A percentile compares a stretch with the other conserved stretches of the same genome.
These are phyloP conservation scores for Hymenoscyphus occultus DNA, from an alignment of 2,329 filamentous ascomycete species.

Conservation along the genomic window DNA sequence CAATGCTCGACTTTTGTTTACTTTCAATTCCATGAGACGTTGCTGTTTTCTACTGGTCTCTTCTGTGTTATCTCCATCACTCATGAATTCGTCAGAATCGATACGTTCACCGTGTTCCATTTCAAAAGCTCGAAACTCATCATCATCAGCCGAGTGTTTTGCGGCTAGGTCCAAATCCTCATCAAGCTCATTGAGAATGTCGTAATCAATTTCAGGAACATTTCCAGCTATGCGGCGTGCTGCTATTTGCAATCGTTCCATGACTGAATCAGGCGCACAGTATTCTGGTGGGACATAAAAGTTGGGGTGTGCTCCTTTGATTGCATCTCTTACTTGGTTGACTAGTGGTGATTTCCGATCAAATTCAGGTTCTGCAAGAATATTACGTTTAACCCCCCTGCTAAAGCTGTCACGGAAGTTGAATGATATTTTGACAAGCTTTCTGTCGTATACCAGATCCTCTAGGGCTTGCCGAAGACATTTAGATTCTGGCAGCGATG, in stretches of 20 bases:
- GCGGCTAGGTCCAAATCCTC: background rate
- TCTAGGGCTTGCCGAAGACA: slow-evolving; percentile 27
- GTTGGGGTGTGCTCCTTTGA: slow-evolving; percentile 26
- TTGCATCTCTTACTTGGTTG: slow-evolving; percentile 23
- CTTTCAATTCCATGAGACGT: background rate
- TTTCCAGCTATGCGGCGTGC: background rate
- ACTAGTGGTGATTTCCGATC: slow-evolving; percentile 16
- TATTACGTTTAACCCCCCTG: slow-evolving; percentile 16
- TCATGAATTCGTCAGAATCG: slow-evolving; percentile 1
- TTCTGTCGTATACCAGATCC: slow-evolving; percentile 24
- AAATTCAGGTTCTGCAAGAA: slow-evolving; percentile 22
- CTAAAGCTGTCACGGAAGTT: slow-evolving; percentile 19
- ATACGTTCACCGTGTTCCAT: background rate
- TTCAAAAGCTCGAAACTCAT: background rate
- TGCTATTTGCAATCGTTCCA: slow-evolving; percentile 22
- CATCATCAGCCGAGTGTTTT: background rate
- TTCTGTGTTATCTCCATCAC: background rate
- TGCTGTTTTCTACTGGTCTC: background rate
- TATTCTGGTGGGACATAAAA: slow-evolving; percentile 31
- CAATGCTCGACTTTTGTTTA: background rate
- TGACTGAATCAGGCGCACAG: slow-evolving; percentile 24
- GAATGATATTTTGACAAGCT: slow-evolving; percentile 15
- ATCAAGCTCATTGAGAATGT: slow-evolving; percentile 4
- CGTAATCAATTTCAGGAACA: background rate
- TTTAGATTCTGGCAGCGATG: slow-evolving; percentile 30